A percentile compares a stretch with the other conserved stretches of the same genome.
These are phyloP conservation scores for Ustilago bromivora DNA, from an alignment of 1,284 basidiomycete species.

Conservation along the genomic window DNA sequence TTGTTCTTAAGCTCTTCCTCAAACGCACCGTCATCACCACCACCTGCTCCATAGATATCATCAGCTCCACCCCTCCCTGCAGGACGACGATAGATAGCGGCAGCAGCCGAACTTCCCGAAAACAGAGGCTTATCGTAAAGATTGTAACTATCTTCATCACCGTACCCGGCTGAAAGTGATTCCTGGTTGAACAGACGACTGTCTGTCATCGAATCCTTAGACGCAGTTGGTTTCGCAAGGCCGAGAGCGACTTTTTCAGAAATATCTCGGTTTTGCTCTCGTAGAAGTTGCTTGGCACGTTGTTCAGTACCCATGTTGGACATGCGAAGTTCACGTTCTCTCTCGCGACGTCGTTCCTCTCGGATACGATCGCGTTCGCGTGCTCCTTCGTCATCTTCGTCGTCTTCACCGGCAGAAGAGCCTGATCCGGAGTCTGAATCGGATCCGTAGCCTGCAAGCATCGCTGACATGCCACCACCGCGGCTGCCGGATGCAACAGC, in stretches of 20 bases:
- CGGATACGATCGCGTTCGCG: conserved; percentile 90
- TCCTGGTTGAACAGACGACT: conserved; percentile 98
- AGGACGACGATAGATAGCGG: conserved; percentile 95
- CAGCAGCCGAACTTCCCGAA: conserved; percentile 92
- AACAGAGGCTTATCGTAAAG: conserved; percentile 96
- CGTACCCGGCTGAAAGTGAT: conserved; percentile 80
- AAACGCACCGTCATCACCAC: conserved; percentile 89
- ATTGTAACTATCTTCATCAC: conserved; percentile 91
- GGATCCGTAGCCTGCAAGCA: conserved; percentile 73
- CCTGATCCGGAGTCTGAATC: conserved; percentile 76
- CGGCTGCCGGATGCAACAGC: conserved; percentile 7
- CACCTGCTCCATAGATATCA: conserved; percentile 80
- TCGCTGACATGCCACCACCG: conserved; percentile 35
- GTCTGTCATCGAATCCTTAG: conserved; percentile 91
- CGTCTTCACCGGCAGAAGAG: conserved; percentile 61
- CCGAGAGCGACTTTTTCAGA: conserved; percentile 99
- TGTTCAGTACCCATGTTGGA: conserved; percentile 98
- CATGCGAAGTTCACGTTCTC: conserved; percentile 98
- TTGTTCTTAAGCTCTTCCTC: conserved; percentile 89
- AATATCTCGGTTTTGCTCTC: conserved; percentile 95
- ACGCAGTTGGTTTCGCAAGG: conserved; percentile 92
- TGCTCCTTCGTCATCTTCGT: conserved; percentile 80
- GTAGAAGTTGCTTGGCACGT: conserved; percentile 91
- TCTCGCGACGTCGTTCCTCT: conserved; percentile 88
- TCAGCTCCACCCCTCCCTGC: conserved; percentile 73